These are phyloP conservation scores for Ettlia oleoabundans DNA, from an alignment of 139 green algal species.

Conservation along the genomic window DNA sequence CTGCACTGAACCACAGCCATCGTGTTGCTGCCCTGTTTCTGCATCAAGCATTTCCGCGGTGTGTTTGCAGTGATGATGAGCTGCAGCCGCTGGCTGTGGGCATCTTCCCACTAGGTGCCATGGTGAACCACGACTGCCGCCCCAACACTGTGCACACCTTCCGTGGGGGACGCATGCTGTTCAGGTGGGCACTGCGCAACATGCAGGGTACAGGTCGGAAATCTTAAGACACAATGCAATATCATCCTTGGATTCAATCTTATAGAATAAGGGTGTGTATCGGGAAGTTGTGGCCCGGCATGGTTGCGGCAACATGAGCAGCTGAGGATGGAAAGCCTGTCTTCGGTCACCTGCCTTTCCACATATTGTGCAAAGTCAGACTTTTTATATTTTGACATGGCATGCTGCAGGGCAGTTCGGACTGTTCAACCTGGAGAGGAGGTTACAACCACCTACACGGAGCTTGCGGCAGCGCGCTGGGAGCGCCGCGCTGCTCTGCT, in stretches of 20 bases:
- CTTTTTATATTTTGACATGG: no score
- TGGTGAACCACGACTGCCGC: conserved; percentile 80
- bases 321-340: not conserved
- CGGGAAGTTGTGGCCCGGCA: no score
- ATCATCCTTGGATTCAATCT: no score
- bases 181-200: conserved; percentile 70
- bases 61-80: conserved; percentile 78
- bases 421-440: conserved; percentile 62
- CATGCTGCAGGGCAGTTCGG: conserved; percentile 56
- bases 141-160: conserved; percentile 78
- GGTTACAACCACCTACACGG: conserved; percentile 80
- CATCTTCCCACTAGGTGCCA: conserved; percentile 68
- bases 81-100: conserved; percentile 63
- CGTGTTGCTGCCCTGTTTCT: no score
- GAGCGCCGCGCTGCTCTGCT: conserved; percentile 65
- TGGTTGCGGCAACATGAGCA: no score
- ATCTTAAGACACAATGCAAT: no score
- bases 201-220: no score
- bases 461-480: conserved; percentile 69
- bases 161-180: conserved; percentile 52
- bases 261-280: no score
- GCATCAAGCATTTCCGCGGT: not conserved
- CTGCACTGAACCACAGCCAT: no score
- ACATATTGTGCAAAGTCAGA: no score
- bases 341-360: not conserved